Evolutionary conservation across 1,284 basidiomycete genomes (phyloP), one percentile per base, ranked within the genome.

Genomic region (Boletus semigastroideus): DNA sequence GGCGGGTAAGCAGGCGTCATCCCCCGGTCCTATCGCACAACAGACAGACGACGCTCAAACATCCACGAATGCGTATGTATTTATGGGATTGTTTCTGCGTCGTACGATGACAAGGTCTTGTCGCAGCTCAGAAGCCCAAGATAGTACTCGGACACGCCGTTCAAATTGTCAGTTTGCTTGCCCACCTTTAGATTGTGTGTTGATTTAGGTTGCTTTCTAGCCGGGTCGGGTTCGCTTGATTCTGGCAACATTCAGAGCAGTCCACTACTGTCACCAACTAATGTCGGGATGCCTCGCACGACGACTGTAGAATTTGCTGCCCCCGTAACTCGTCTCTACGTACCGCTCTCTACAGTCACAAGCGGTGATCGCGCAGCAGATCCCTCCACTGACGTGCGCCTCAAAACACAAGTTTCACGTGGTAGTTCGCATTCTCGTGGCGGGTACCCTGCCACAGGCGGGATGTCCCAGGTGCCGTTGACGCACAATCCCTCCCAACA

Each of bases 261-360:
- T 48, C 41, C 37, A 30, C 55, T 47, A 31, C 56, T 42, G 4
- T 12, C 50, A 28, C 27, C 46, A 17, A 39, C 46, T 14, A 36
- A 38, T n/a, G 31, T 53, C 28, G 54, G 59, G 58, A 72, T 72
- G 39, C 70, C 69, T 42, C 77, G 78, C 4, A 79, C 79, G 14
- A 78, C 81, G 52, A 86, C 83, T 0, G 71, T 87, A 22, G 84
- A 87, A 54, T 77, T 78, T 48, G 72, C 72, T 9, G 62, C 67
- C 14, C 52, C 39, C 9, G 48, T 66, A 16, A 48, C 51, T 36
- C 69, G 49, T 40, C 65, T 56, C 28, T 41, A 60, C 48, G 43
- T 56, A n/a, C 52, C 66, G 10, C 49, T 55, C 33, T 28, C 55
- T 9, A 37, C 50, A 4, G 55, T 46, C 38, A 16, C 43, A 25